phyloP scores from a whole-genome alignment of 2,329 filamentous ascomycete genomes.

The Diaporthe caulivora region DNA sequence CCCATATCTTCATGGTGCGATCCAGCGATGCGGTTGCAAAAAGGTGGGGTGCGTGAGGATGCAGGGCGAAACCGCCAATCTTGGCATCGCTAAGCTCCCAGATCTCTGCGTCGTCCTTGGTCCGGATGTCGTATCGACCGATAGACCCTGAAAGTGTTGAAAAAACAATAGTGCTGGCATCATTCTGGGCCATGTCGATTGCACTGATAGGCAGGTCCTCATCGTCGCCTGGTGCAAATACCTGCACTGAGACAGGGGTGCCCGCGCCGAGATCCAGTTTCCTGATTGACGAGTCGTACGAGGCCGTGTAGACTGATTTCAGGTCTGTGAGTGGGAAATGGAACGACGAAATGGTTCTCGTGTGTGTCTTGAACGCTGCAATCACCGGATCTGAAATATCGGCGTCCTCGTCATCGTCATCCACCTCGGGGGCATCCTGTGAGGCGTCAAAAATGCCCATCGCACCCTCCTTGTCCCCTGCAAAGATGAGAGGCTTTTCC shows the following conservation, averaged over 20 bases:
- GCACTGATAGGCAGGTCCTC: conserved; percentile 86
- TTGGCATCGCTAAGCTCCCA: conserved; percentile 91
- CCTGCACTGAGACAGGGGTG: conserved; percentile 73
- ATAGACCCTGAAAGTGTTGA: conserved; percentile 86
- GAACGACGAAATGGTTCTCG: conserved; percentile 88
- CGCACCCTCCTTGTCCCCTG: conserved; percentile 92
- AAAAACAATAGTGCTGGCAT: conserved; percentile 84
- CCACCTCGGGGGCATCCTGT: conserved; percentile 68
- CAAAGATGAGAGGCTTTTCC: conserved; percentile 90
- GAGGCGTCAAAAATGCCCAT: conserved; percentile 93
- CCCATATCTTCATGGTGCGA: conserved; percentile 91
- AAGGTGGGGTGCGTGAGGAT: conserved; percentile 84
- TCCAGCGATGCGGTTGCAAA: conserved; percentile 92
- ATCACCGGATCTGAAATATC: conserved; percentile 82
- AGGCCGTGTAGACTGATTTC: conserved; percentile 84
- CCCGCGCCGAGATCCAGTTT: conserved; percentile 87
- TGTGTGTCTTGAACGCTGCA: conserved; percentile 90
- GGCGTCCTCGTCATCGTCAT: conserved; percentile 75
- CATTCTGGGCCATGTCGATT: conserved; percentile 79
- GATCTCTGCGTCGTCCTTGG: conserved; percentile 70
- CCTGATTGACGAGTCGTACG: conserved; percentile 93
- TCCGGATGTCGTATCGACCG: conserved; percentile 83
- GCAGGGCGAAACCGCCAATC: conserved; percentile 91
- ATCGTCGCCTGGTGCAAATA: conserved; percentile 81
- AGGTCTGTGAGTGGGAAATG: conserved; percentile 80